Percentiles rank a stretch among this genome's conserved stretches.
Evolutionary conservation across 2,329 filamentous ascomycete genomes (phyloP).

Genomic region (Metarhizium album): DNA sequence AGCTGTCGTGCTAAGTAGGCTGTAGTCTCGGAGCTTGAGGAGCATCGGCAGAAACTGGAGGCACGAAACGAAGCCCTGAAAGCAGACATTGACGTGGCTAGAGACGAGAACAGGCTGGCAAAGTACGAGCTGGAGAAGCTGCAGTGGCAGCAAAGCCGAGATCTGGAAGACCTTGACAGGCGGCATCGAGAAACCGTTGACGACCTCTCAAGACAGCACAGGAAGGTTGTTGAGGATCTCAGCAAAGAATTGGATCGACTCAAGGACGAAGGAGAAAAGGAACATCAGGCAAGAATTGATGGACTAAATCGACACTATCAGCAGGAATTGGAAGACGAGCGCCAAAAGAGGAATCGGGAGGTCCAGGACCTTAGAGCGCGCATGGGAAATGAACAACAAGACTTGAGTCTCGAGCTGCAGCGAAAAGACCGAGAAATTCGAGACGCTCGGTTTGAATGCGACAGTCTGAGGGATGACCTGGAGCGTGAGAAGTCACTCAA

Average conservation of each 20-base stretch:
- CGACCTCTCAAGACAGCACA: conserved; percentile 25
- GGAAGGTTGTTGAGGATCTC: conserved; percentile 22
- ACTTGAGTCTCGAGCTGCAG: conserved; percentile 34
- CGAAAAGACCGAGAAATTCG: conserved; percentile 45
- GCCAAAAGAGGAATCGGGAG: conserved; percentile 46
- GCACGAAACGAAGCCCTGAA: conserved; percentile 42
- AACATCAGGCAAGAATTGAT: conserved; percentile 58
- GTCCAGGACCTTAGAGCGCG: conserved; percentile 51
- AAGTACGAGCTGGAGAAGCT: conserved; percentile 26
- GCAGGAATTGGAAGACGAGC: conserved; percentile 55
- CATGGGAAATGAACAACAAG: conserved; percentile 40
- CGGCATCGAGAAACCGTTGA: conserved; percentile 24
- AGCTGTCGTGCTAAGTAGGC: conserved; percentile 9
- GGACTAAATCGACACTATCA: conserved; percentile 52
- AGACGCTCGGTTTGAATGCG: conserved; percentile 31
- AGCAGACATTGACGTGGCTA: conserved; percentile 45
- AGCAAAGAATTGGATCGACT: conserved; percentile 34
- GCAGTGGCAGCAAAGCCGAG: conserved; percentile 27
- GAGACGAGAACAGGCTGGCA: conserved; percentile 24
- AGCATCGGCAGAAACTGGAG: conserved; percentile 34
- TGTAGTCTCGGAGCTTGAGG: conserved; percentile 38
- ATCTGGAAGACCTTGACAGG: conserved; percentile 42
- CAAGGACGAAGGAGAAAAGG: conserved; percentile 37
- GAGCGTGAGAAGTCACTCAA: conserved; percentile 56
- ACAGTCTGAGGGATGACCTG: conserved; percentile 37